These are phyloP conservation scores for Teunomyces panamensis DNA, from an alignment of 805 yeast genomes.

Conservation along the genomic window DNA sequence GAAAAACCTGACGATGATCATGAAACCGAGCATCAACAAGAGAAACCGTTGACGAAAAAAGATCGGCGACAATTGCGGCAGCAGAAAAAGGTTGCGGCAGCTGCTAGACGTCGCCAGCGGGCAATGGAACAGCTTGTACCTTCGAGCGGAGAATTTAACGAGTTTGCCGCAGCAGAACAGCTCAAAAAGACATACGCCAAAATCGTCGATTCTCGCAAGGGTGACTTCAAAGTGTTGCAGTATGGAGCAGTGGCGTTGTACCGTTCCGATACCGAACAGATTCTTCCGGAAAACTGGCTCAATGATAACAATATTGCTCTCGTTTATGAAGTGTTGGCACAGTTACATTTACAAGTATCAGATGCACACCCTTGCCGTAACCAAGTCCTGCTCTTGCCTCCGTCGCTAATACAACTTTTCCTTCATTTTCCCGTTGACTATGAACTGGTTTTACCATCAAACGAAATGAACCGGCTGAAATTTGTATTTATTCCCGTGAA, in stretches of 20 bases:
- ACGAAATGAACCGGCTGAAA: slow-evolving; percentile 30
- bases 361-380: slow-evolving; percentile 11
- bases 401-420: slow-evolving; percentile 63
- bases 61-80: slow-evolving; percentile 5
- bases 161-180: slow-evolving; percentile 12
- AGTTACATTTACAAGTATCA: slow-evolving; percentile 17
- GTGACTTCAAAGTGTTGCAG: slow-evolving; percentile 38
- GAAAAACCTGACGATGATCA: background rate
- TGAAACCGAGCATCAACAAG: background rate
- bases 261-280: slow-evolving; percentile 54
- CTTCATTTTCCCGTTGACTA: slow-evolving; percentile 47
- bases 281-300: slow-evolving; percentile 68
- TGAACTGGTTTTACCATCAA: slow-evolving; percentile 26
- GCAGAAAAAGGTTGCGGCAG: slow-evolving; percentile 17
- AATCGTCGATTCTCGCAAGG: slow-evolving; percentile 10
- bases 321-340: slow-evolving; percentile 48
- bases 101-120: slow-evolving; percentile 15
- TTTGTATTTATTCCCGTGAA: slow-evolving; percentile 69
- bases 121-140: background rate
- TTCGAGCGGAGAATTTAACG: slow-evolving; percentile 4
- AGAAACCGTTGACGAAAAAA: slow-evolving; percentile 1
- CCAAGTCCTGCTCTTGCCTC: slow-evolving; percentile 41
- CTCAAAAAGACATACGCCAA: slow-evolving; percentile 19
- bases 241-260: slow-evolving; percentile 58
- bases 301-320: slow-evolving; percentile 68